A percentile compares a stretch with the other conserved stretches of the same genome.
These are phyloP conservation scores for Xylariaceae sp. DNA, from an alignment of 2,329 filamentous ascomycete genomes.

Conservation along the genomic window DNA sequence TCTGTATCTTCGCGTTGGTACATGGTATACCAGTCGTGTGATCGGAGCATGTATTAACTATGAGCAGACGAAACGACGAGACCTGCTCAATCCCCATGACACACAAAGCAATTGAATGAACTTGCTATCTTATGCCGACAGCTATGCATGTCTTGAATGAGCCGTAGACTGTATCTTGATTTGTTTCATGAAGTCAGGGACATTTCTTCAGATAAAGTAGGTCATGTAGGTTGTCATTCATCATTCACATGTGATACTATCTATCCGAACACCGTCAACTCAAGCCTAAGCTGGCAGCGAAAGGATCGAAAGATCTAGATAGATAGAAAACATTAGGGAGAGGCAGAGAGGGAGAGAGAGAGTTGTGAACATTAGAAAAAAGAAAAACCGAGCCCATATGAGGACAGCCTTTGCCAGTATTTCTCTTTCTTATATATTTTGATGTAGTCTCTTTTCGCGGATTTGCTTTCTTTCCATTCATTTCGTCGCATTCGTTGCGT, in stretches of 20 bases:
- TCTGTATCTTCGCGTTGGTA: background rate
- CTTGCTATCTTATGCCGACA: background rate
- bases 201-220: background rate
- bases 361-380: background rate
- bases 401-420: background rate
- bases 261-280: background rate
- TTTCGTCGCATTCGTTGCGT: background rate
- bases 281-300: background rate
- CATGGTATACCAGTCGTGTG: no score
- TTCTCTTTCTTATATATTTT: background rate
- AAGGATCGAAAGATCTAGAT: no score
- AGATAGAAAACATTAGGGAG: no score
- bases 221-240: background rate
- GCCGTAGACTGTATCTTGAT: background rate
- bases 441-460: background rate
- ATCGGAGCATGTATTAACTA: no score
- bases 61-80: background rate
- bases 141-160: background rate
- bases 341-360: no score
- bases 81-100: background rate
- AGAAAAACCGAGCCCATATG: background rate
- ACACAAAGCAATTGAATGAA: slow-evolving; percentile 1
- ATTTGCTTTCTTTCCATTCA: background rate
- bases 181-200: background rate
- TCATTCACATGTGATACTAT: background rate